Evolutionary conservation across 1,284 basidiomycete genomes (phyloP), one percentile per base, ranked within the genome.

Genomic region (Heterobasidion irregulare): DNA sequence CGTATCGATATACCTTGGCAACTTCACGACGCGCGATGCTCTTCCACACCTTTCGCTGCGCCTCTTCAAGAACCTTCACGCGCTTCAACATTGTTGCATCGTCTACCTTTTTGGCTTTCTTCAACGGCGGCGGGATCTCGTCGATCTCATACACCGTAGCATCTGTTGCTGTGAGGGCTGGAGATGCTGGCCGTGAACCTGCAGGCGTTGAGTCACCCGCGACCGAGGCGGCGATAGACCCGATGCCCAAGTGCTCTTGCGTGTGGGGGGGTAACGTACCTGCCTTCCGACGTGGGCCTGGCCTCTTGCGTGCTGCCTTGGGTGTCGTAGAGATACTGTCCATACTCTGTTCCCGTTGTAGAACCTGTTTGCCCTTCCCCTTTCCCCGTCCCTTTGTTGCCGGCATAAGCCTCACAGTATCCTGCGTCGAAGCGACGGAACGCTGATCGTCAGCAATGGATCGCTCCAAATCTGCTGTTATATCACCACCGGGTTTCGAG

Each of bases 31-130:
- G 75, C 2, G 89, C 90, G 52, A 95, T 92, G 61, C 84, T 86
- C 26, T 84, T 83, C 92, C 93, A 95, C 8, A 91, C 87, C 68
- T 91, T 90, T 58, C 82, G 79, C 70, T 94, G 92, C 2, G 89
- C 75, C 63, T 94, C 92, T 65, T 94, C 91, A 43, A 94, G 65
- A 2, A 80, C 77, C 66, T 82, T 85, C 53, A 92, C 75, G 36
- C 89, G 80, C 65, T 90, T 89, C 19, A 79, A 66, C 79, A 88
- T 86, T 2, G 80, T 75, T 53, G 68, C 72, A 52, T 87, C 86
- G 56, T 90, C 89, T 6, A 89, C 73, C 65, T 83, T 87, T 68
- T 86, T 88, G 8, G 87, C 86, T 60, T 77, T 83, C 70, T 77
- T 86, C 64, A 91, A 68, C 19, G 83, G 79, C 9, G 85, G 86